Conservation (phyloP, 768 basidiomycete species). For the Tricholoma flavovirens region DNA sequence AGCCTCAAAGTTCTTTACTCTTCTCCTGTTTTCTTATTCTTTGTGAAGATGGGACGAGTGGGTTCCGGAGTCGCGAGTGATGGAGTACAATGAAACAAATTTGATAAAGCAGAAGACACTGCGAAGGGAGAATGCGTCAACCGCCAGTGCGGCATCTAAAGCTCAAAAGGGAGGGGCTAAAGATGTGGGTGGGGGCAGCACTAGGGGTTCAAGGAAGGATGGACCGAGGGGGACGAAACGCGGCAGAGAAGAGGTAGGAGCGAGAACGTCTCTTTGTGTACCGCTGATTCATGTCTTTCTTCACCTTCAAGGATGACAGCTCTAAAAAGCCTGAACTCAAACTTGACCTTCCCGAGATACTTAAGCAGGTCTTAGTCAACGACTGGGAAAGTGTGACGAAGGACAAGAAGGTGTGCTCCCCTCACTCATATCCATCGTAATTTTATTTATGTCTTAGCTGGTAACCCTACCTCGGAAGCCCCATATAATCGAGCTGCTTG, state of each 20-base stretch:
- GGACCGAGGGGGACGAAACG: slow-evolving; percentile 63
- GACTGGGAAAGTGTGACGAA: slow-evolving; percentile 99
- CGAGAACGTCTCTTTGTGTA: background rate
- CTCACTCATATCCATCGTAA: background rate
- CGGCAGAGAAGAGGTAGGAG: slow-evolving; percentile 62
- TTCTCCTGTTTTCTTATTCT: background rate
- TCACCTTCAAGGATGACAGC: slow-evolving; percentile 56
- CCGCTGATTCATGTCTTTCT: background rate
- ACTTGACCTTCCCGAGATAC: slow-evolving; percentile 80
- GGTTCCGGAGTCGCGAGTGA: slow-evolving; percentile 75
- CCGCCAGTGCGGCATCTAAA: slow-evolving; percentile 15
- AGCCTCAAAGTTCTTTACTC: slow-evolving; percentile 18
- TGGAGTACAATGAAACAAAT: slow-evolving; percentile 82
- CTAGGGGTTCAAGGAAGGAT: slow-evolving; percentile 46
- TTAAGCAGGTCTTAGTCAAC: slow-evolving; percentile 87
- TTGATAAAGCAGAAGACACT: slow-evolving; percentile 73
- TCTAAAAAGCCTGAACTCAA: slow-evolving; percentile 84
- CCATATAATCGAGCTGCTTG: slow-evolving; percentile 68
- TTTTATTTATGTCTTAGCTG: slow-evolving; percentile 42
- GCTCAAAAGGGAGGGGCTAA: slow-evolving; percentile 18
- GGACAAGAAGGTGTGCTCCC: slow-evolving; percentile 67
- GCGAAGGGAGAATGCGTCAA: slow-evolving; percentile 25
- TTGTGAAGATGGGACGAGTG: slow-evolving; percentile 91
- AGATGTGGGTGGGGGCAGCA: slow-evolving; percentile 25
- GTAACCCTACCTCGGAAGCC: slow-evolving; percentile 79